A percentile compares a stretch with the other conserved stretches of the same genome.
phyloP scores from a whole-genome alignment of 371 early-diverging fungal genomes.

The Amoeboaphelidium protococcarum region DNA sequence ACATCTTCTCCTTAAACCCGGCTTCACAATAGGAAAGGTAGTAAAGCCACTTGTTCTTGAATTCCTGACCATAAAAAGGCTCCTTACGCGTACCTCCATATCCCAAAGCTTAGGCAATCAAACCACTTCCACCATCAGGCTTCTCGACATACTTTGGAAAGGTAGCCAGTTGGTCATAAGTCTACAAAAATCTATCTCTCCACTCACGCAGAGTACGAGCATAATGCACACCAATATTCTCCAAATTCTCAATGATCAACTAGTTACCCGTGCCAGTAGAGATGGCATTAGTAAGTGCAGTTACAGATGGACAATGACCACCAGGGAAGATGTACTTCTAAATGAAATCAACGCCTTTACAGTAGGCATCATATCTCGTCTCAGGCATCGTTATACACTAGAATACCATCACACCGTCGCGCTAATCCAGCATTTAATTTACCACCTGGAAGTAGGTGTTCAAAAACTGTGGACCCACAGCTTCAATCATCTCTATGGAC shows the following conservation, averaged over 20 bases:
- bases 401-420: slow-evolving; percentile 19
- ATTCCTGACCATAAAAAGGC: slow-evolving; percentile 14
- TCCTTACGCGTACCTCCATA: slow-evolving; percentile 1
- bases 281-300: slow-evolving; percentile 20
- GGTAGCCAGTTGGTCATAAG: slow-evolving; percentile 13
- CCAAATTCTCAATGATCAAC: slow-evolving; percentile 21
- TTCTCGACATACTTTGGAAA: slow-evolving; percentile 4
- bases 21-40: slow-evolving; percentile 44
- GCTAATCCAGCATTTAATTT: slow-evolving; percentile 20
- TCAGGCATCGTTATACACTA: slow-evolving; percentile 33
- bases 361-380: slow-evolving; percentile 22
- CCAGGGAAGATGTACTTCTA: slow-evolving; percentile 45
- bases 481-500: slow-evolving; percentile 42
- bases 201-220: slow-evolving; percentile 30
- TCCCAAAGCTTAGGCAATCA: slow-evolving; percentile 1
- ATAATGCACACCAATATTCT: slow-evolving; percentile 35
- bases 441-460: slow-evolving; percentile 24
- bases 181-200: slow-evolving; percentile 22
- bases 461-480: slow-evolving; percentile 33
- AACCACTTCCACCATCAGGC: slow-evolving; percentile 2
- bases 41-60: slow-evolving; percentile 25
- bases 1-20: slow-evolving; percentile 27
- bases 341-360: slow-evolving; percentile 27
- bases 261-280: slow-evolving; percentile 18
- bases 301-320: slow-evolving; percentile 31